Percentiles rank a stretch among this genome's conserved stretches.
phyloP scores from a whole-genome alignment of 768 basidiomycete genomes.

The Boletus rufocinnamomeus region DNA sequence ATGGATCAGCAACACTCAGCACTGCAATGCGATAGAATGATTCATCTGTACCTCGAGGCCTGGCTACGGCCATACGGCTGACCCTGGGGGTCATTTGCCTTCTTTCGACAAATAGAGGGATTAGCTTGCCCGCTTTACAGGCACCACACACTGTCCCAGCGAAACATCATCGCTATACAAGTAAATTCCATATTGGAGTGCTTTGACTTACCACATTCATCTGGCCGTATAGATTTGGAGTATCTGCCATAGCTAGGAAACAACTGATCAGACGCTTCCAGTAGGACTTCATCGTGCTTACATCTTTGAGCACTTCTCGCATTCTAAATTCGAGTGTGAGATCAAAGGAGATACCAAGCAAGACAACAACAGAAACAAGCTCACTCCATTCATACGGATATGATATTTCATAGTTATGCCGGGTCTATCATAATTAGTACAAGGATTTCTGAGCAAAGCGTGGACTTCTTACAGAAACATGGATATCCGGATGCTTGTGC shows the following conservation, averaged over 20 bases:
- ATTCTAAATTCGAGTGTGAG: slow-evolving; percentile 45
- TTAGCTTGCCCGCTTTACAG: slow-evolving; percentile 60
- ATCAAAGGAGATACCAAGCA: neutral
- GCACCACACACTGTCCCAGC: slow-evolving; percentile 57
- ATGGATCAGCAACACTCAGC: neutral
- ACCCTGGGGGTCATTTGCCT: slow-evolving; percentile 37
- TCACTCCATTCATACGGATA: slow-evolving; percentile 76
- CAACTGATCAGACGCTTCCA: slow-evolving; percentile 6
- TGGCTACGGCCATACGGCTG: slow-evolving; percentile 47
- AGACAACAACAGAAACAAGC: slow-evolving; percentile 22
- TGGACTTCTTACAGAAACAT: slow-evolving; percentile 58
- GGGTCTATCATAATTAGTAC: slow-evolving; percentile 46
- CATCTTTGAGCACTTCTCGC: slow-evolving; percentile 63
- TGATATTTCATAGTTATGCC: slow-evolving; percentile 73
- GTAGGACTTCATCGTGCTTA: slow-evolving; percentile 32
- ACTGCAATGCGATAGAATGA: neutral
- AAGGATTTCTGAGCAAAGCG: slow-evolving; percentile 4
- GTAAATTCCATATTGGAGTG: neutral
- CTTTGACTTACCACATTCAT: slow-evolving; percentile 56
- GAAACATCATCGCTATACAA: neutral
- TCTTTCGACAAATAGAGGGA: slow-evolving; percentile 54
- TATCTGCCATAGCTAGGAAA: slow-evolving; percentile 65
- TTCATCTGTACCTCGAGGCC: slow-evolving; percentile 43
- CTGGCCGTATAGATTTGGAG: slow-evolving; percentile 69
- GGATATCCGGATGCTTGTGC: slow-evolving; percentile 64